Percentiles rank a stretch among this genome's conserved stretches.
These are phyloP conservation scores for Larix sibirica DNA, from an alignment of 83 land plant genomes.

Conservation along the genomic window DNA sequence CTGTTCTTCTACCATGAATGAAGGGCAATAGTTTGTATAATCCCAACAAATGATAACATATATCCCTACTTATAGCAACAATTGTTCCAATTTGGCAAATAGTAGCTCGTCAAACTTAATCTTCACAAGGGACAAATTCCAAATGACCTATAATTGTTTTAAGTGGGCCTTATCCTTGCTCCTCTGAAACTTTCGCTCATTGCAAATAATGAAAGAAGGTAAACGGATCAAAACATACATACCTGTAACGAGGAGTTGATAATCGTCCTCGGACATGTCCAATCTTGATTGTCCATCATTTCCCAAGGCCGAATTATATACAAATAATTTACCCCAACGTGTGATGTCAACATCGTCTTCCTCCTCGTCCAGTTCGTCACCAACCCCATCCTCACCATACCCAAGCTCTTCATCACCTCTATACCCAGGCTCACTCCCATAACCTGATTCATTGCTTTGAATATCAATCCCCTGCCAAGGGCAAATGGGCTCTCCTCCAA, in stretches of 20 bases:
- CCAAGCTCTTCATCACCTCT: slow-evolving; percentile 71
- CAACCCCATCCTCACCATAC: slow-evolving; percentile 65
- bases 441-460: slow-evolving; percentile 57
- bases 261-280: neutral
- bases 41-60: neutral
- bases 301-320: slow-evolving; percentile 7
- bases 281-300: neutral
- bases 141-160: neutral
- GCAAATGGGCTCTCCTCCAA: slow-evolving; percentile 24
- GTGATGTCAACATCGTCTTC: slow-evolving; percentile 45
- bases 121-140: neutral
- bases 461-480: slow-evolving; percentile 23
- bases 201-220: neutral
- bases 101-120: neutral
- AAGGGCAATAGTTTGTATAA: neutral
- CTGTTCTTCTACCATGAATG: neutral
- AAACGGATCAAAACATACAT: neutral
- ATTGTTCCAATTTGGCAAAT: neutral
- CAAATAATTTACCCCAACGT: slow-evolving; percentile 42
- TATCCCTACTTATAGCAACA: neutral
- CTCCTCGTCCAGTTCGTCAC: slow-evolving; percentile 73
- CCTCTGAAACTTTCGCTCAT: neutral
- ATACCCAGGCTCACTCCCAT: slow-evolving; percentile 75
- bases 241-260: neutral
- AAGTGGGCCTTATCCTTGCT: neutral